These are phyloP conservation scores for Fusarium tupiense DNA, from an alignment of 2,329 filamentous ascomycete genomes.

Conservation along the genomic window DNA sequence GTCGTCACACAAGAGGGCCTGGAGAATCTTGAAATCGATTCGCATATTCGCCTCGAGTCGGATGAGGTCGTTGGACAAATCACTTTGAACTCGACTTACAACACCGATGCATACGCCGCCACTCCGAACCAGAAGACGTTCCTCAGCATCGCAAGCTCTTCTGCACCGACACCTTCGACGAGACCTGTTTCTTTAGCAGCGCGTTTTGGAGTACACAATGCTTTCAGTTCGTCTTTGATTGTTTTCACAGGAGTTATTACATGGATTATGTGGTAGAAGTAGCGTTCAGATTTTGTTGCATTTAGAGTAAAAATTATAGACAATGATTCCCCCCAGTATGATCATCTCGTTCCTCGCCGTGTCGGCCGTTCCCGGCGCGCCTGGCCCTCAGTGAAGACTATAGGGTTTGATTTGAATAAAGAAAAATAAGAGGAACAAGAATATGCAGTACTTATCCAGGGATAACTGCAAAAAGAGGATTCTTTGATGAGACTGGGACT, in stretches of 20 bases:
- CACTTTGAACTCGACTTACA: conserved; percentile 68
- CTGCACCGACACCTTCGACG: neutral
- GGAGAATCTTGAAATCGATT: conserved; percentile 56
- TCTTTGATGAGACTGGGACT: conserved; percentile 29
- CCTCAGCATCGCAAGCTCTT: neutral
- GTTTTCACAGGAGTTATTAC: neutral
- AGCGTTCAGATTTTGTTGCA: neutral
- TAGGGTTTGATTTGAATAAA: fast-evolving
- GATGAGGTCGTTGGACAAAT: conserved; percentile 62
- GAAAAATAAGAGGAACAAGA: neutral
- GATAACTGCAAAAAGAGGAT: neutral
- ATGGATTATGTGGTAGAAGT: conserved; percentile 3
- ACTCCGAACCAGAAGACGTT: conserved; percentile 52
- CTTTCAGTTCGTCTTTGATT: neutral
- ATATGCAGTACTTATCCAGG: fast-evolving
- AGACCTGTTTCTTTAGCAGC: neutral
- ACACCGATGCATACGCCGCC: conserved; percentile 61
- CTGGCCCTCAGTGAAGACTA: fast-evolving
- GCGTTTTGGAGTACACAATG: neutral
- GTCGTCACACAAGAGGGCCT: conserved; percentile 56
- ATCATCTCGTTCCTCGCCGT: neutral
- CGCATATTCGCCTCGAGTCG: conserved; percentile 70
- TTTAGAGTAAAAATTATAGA: neutral
- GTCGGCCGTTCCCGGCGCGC: fast-evolving
- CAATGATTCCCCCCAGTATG: neutral